These are phyloP conservation scores for Calonectria naviculata DNA, from an alignment of 2,329 filamentous ascomycete genomes.

Conservation along the genomic window DNA sequence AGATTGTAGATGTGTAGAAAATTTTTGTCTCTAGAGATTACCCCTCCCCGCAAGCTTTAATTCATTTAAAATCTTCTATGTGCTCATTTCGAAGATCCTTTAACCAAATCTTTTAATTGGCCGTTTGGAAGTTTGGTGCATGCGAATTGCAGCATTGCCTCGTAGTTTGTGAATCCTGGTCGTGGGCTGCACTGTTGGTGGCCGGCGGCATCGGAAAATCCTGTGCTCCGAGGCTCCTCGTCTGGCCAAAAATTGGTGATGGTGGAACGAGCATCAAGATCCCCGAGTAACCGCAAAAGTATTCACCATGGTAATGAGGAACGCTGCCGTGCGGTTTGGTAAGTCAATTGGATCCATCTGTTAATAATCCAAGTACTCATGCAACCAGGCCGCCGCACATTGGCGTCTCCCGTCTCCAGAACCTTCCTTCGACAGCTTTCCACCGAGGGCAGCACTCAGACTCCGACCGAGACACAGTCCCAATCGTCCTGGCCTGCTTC, in stretches of 20 bases:
- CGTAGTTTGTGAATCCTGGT: background rate
- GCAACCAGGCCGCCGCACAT: conserved; percentile 61
- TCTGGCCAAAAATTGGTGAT: conserved; percentile 44
- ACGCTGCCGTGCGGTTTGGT: conserved; percentile 66
- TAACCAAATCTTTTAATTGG: background rate
- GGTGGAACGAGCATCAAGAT: conserved; percentile 33
- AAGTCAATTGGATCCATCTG: conserved; percentile 40
- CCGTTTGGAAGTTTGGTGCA: background rate
- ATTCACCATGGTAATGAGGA: conserved; percentile 67
- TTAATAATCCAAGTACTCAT: conserved; percentile 21
- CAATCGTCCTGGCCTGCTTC: conserved; percentile 36
- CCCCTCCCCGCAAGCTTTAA: conserved; percentile 34
- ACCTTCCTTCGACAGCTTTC: conserved; percentile 46
- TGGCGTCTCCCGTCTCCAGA: conserved; percentile 57
- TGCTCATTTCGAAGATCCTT: conserved; percentile 11
- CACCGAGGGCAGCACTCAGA: conserved; percentile 40
- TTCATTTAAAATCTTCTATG: conserved; percentile 26
- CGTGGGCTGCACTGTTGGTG: background rate
- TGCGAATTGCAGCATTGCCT: background rate
- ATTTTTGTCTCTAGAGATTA: conserved; percentile 41
- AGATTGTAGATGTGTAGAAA: conserved; percentile 47
- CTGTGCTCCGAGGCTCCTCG: conserved; percentile 16
- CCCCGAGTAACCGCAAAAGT: conserved; percentile 32
- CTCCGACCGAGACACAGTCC: conserved; percentile 25
- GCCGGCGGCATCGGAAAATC: conserved; percentile 41